Conservation (phyloP, 768 basidiomycete species). For the Lactarius evosmus region DNA sequence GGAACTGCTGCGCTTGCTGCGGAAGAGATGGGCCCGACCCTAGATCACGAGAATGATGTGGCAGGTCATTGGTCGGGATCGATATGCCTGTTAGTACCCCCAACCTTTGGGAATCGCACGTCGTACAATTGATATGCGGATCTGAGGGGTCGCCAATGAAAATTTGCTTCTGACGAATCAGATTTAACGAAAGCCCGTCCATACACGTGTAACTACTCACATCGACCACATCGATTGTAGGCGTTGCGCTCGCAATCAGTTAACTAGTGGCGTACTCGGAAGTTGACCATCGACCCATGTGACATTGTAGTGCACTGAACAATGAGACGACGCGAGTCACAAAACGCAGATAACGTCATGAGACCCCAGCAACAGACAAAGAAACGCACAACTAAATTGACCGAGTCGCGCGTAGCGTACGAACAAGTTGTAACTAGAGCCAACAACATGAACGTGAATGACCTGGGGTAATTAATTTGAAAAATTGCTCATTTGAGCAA, state of each 20-base stretch:
- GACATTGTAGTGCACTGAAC: too few relatives aligned
- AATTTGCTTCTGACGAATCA: not conserved
- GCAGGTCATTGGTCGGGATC: conserved; percentile 4
- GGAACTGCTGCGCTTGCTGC: conserved; percentile 19
- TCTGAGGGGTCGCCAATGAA: not conserved
- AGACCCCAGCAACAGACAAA: not conserved
- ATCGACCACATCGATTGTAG: too few relatives aligned
- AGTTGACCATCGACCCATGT: too few relatives aligned
- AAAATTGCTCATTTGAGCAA: not conserved
- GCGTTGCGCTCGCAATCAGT: not conserved
- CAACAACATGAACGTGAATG: conserved; percentile 20
- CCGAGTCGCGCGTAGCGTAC: conserved; percentile 17
- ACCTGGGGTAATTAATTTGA: conserved; percentile 28
- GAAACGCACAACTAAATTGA: conserved; percentile 15
- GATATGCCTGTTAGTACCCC: too few relatives aligned
- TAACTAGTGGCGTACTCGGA: too few relatives aligned
- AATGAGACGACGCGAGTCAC: too few relatives aligned
- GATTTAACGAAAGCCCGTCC: not conserved
- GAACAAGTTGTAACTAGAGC: conserved; percentile 12
- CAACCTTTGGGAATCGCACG: too few relatives aligned
- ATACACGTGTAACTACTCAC: too few relatives aligned
- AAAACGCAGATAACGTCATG: too few relatives aligned
- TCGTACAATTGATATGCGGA: not conserved
- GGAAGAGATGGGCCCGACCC: conserved; percentile 15
- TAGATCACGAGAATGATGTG: conserved; percentile 17